Base-by-base conservation (phyloP, 2,329 filamentous ascomycete genomes). In the Exserohilum turcica region DNA sequence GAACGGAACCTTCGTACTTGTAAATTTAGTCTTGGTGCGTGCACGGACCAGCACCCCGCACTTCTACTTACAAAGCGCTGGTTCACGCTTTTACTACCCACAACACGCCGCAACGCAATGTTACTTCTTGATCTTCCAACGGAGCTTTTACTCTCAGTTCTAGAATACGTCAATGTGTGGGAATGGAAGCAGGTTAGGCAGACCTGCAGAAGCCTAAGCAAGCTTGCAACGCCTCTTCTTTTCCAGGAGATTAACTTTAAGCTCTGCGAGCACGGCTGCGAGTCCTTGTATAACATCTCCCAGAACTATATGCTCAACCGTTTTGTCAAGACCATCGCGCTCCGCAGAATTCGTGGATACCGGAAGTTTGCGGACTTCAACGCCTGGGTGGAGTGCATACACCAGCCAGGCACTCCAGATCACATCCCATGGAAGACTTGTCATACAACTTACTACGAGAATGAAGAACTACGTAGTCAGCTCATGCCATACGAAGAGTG, bases 401-500 rank as follows among this genome's bases (percentile, higher is more conserved):
- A 47, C 43, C 51, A 43, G 35, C 51, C 51, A 43, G 45, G 45
- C 44, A 32, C 35, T 38, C 50, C 50, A 27, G 33, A 45, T 40
- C 12, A 49, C 40, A 18, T 19, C 31, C 31, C 29, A 21, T 28
- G 33, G 45, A 21, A 19, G n/a, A 29, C 43, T 36, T 24, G 35
- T 37, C 8, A 37, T 18, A 37, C 35, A 37, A 37, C 35, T 21
- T 37, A 37, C 35, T 37, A 37, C 35, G 18, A 37, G 8, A 13
- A 37, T 21, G 18, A 37, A 37, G 18, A 37, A 37, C 35, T 37
- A 18, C 15, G 35, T 21, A 21, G 18, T 37, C 15, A 37, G 35
- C 35, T 37, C n/a, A 37, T 37, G 35, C 35, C 18, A 21, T 37
- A 37, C 35, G 35, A 16, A 16, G 35, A 37, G 35, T 37, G 35